phyloP scores from a whole-genome alignment of 352 stramenopile genomes.

The Aphanomyces astaci region DNA sequence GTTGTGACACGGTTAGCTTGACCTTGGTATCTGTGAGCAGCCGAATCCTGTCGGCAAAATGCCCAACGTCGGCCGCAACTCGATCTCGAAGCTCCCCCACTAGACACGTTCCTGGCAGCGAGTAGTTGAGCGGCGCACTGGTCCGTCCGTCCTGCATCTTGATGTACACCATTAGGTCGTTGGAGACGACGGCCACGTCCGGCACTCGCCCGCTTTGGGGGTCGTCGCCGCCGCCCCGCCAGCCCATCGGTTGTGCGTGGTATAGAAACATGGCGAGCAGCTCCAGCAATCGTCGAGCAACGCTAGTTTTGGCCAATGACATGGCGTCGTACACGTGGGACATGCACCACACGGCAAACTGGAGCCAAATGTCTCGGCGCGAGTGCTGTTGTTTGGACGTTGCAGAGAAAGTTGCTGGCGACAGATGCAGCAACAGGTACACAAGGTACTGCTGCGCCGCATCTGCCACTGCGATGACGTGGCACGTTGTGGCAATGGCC shows the following conservation, averaged over 20 bases:
- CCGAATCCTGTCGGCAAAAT: conserved; percentile 52
- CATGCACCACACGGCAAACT: conserved; percentile 38
- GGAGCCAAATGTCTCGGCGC: conserved; percentile 55
- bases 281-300: conserved; percentile 34
- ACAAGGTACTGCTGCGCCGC: conserved; percentile 61
- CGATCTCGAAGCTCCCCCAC: conserved; percentile 54
- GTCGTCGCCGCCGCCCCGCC: not conserved
- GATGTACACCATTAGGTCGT: conserved; percentile 61
- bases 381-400: conserved; percentile 42
- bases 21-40: conserved; percentile 64
- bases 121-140: conserved; percentile 51
- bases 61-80: conserved; percentile 52
- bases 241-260: conserved; percentile 29
- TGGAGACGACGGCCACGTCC: conserved; percentile 27
- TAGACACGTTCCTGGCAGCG: conserved; percentile 45
- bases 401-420: not conserved
- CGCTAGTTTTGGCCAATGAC: not conserved
- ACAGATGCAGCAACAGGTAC: conserved; percentile 58
- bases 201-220: not conserved
- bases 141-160: conserved; percentile 56
- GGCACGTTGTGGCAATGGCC: conserved; percentile 34
- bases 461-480: conserved; percentile 36
- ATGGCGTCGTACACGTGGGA: conserved; percentile 30
- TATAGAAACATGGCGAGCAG: conserved; percentile 73
- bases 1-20: conserved; percentile 56